Evolutionary conservation across 441 rosid genomes (phyloP), one percentile per base, ranked within the genome.

Genomic region (Adansonia gregorii): DNA sequence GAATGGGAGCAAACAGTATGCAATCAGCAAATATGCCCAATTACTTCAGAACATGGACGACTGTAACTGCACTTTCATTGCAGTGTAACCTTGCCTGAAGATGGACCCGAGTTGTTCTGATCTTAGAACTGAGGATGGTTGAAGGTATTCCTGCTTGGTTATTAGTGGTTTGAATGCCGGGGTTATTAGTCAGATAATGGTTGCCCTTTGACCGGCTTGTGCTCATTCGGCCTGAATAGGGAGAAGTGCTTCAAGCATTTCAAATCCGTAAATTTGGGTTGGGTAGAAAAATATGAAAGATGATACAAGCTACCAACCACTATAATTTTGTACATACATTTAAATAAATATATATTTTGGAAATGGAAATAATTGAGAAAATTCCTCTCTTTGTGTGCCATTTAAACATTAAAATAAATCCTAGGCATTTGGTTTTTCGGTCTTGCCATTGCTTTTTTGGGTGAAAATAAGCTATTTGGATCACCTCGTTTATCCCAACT

Each of bases 311-410:
- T 78, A 61, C 68, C 39, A 59, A 67, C 22, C 63, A 66, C 76
- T 72, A 65, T 75, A 73, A 74, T 77, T 75, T 77, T 85, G 87
- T 87, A 82, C 49, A 81, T 76, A 66, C 83, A 76, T 76, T 68
- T 48, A 78, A 64, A 56, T 12, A 56, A 67, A 52, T 64, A 69
- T 59, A 75, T 70, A 79, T 48, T 48, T 48, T 71, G 43, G 43
- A 35, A 39, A 77, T 65, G 76, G 72, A 7, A 81, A 78, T 75
- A 80, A 82, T 75, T 73, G 45, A 46, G 46, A 14, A 69, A 27
- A 20, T 51, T 27, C 17, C 41, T 48, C 35, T 2, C 39, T 6
- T 20, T 67, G 35, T 6, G 39, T 46, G 8, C 35, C 39, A 6
- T 70, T 70, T 27, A 27, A 67, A 17, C 27, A 67, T 19, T 19